phyloP scores from a whole-genome alignment of 192 early-diverging fungal genomes.

The Diversispora eburnea region DNA sequence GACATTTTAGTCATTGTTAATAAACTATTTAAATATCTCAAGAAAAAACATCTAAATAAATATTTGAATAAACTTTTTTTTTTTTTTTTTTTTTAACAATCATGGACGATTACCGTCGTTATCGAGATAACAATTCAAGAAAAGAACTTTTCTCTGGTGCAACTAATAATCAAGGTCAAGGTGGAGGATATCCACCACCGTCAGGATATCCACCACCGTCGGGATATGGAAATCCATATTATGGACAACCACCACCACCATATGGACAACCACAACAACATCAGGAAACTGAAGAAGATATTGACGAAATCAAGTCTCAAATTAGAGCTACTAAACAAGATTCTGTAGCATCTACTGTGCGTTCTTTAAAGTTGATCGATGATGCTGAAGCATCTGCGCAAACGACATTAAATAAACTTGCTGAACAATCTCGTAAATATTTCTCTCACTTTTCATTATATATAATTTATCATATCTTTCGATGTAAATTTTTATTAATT shows the following conservation, averaged over 20 bases:
- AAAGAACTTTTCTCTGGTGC: conserved; percentile 21
- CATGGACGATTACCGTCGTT: conserved; percentile 28
- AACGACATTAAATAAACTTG: conserved; percentile 61
- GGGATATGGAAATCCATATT: no score
- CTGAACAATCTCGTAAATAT: conserved; percentile 58
- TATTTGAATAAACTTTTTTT: no score
- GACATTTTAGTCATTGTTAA: no score
- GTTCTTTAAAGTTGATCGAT: conserved; percentile 57
- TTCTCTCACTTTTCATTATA: background rate
- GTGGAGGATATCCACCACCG: background rate
- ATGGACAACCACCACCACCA: conserved; percentile 29
- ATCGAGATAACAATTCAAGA: background rate
- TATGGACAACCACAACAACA: conserved; percentile 26
- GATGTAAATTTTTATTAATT: background rate
- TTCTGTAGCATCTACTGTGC: conserved; percentile 63
- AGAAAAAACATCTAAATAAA: no score
- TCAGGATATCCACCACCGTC: conserved; percentile 13
- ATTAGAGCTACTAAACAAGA: conserved; percentile 62
- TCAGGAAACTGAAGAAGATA: conserved; percentile 61
- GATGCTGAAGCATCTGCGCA: conserved; percentile 58
- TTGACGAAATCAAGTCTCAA: conserved; percentile 57
- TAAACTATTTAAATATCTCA: no score
- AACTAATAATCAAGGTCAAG: background rate
- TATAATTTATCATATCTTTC: background rate
- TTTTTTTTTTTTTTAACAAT: no score